phyloP scores from a whole-genome alignment of 305 asterid species.

The Fraxinus angustifolia region DNA sequence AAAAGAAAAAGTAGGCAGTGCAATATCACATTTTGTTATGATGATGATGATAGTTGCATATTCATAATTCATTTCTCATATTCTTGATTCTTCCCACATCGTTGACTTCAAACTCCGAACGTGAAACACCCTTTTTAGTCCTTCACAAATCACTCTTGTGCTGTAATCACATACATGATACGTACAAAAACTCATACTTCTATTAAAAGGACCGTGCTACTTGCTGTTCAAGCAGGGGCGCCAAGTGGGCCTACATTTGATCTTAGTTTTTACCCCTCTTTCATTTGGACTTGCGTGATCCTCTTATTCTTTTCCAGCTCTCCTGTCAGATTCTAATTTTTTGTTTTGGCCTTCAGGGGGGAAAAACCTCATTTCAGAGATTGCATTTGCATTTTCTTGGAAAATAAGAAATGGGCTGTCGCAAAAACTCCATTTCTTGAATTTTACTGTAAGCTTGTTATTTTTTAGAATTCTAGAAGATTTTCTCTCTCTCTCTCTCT shows the following conservation, averaged over 20 bases:
- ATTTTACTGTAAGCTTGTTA: background rate
- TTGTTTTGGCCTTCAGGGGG: background rate
- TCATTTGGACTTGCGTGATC: background rate
- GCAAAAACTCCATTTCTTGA: background rate
- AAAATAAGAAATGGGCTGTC: background rate
- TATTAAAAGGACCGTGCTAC: background rate
- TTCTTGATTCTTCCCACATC: background rate
- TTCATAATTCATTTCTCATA: background rate
- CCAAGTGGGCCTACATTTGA: background rate
- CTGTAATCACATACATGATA: background rate
- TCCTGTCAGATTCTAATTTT: background rate
- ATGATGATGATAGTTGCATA: conserved; percentile 11
- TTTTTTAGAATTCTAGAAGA: background rate
- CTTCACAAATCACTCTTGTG: too few relatives aligned
- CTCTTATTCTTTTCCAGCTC: background rate
- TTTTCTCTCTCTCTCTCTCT: background rate
- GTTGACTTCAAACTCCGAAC: background rate
- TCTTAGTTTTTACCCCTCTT: background rate
- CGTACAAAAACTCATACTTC: background rate
- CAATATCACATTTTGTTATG: background rate
- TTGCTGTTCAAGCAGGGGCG: background rate
- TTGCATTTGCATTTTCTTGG: background rate
- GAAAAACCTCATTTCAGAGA: background rate
- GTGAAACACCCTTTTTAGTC: too few relatives aligned
- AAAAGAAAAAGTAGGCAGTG: background rate